These are phyloP conservation scores for grape (Vitis vinifera) DNA, from an alignment of 164 flowering plant genomes.

Conservation along the genomic window DNA sequence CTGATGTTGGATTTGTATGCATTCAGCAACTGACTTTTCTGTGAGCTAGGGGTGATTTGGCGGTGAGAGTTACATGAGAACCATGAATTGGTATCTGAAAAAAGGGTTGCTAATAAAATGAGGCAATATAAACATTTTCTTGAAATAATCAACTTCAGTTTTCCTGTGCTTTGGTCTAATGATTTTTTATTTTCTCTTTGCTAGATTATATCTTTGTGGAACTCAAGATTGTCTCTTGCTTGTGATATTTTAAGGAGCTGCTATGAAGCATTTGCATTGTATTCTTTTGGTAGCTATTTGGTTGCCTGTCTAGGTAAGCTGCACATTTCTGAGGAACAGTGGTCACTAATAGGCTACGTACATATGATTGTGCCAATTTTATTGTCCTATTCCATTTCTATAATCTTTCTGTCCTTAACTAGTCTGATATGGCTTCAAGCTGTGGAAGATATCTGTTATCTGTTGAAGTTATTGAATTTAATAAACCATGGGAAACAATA, in stretches of 20 bases:
- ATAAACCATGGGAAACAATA: not conserved
- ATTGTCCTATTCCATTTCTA: not conserved
- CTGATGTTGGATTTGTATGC: no score
- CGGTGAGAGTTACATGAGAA: no score
- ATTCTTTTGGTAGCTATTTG: constrained; percentile 83
- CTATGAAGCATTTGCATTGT: constrained; percentile 91
- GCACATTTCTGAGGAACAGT: not conserved
- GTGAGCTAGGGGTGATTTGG: no score
- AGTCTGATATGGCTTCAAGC: not conserved
- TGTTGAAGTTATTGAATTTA: not conserved
- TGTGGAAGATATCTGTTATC: not conserved
- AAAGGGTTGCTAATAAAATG: no score
- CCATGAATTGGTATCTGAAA: no score
- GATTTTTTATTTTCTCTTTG: constrained; percentile 9
- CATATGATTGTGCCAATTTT: not conserved
- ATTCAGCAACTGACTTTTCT: no score
- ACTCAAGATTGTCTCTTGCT: constrained; percentile 58
- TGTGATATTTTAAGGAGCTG: constrained; percentile 79
- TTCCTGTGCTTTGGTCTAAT: not conserved
- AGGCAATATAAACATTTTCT: not conserved
- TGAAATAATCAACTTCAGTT: not conserved
- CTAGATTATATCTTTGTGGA: constrained; percentile 72
- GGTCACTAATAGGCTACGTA: no score
- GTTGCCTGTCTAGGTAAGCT: constrained; percentile 85
- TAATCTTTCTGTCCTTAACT: not conserved